Evolutionary conservation across 2,329 filamentous ascomycete genomes (phyloP).

Genomic region (Sporothrix mexicana): DNA sequence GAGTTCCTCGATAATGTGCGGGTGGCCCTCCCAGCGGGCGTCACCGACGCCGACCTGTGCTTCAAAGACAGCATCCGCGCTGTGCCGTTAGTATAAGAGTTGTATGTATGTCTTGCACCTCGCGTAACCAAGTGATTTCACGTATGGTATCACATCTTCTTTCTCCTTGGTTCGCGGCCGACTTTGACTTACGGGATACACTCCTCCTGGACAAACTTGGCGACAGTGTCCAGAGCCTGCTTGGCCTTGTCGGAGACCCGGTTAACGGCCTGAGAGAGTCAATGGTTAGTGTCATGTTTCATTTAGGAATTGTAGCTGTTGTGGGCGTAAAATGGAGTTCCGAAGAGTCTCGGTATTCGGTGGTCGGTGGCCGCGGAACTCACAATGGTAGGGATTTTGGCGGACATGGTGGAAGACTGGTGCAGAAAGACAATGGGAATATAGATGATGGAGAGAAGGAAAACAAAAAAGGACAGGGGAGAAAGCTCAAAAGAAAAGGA

Average conservation of each 20-base stretch:
- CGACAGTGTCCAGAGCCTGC: constrained; percentile 83
- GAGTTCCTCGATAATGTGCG: constrained; percentile 82
- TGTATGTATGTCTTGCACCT: neutral
- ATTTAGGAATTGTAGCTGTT: neutral
- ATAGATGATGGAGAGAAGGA: neutral
- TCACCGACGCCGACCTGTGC: constrained; percentile 80
- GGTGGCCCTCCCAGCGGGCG: constrained; percentile 79
- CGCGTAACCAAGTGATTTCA: neutral
- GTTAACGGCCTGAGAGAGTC: constrained; percentile 44
- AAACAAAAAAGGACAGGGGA: neutral
- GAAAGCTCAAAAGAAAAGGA: neutral
- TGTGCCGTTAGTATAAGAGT: constrained; percentile 42
- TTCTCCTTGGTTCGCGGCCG: neutral
- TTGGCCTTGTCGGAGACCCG: constrained; percentile 83
- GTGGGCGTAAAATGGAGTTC: neutral
- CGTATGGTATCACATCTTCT: neutral
- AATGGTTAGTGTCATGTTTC: constrained; percentile 5
- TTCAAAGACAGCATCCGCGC: constrained; percentile 77
- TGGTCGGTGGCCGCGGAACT: constrained; percentile 36
- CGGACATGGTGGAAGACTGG: constrained; percentile 47
- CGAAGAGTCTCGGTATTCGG: constrained; percentile 10
- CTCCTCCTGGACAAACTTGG: constrained; percentile 96
- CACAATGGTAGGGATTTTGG: constrained; percentile 55
- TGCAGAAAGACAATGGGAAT: neutral
- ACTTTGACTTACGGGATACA: constrained; percentile 73